Conservation (phyloP, 2,329 filamentous ascomycete species). For the Tolypocladium ophioglossoides region DNA sequence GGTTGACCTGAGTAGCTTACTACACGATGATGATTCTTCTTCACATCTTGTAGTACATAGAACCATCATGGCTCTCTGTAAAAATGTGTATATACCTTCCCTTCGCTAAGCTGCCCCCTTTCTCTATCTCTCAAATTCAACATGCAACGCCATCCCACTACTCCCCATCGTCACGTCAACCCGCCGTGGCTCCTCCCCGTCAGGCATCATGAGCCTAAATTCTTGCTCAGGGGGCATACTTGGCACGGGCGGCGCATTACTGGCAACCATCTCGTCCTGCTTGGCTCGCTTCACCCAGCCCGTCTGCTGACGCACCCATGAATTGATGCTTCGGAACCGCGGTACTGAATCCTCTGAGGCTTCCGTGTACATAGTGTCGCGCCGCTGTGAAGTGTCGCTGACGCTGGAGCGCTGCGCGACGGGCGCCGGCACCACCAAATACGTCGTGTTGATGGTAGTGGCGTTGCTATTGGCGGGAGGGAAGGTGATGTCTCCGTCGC, state of each 20-base stretch:
- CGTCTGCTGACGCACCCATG: slow-evolving; percentile 57
- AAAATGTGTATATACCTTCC: neutral
- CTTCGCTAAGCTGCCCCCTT: neutral
- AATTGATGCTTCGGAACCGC: slow-evolving; percentile 46
- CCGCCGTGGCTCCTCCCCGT: slow-evolving; percentile 34
- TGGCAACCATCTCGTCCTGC: slow-evolving; percentile 17
- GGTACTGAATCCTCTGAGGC: slow-evolving; percentile 43
- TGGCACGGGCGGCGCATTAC: slow-evolving; percentile 28
- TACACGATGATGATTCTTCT: neutral
- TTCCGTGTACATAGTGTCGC: slow-evolving; percentile 43
- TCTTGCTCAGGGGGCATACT: slow-evolving; percentile 32
- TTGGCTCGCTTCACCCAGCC: slow-evolving; percentile 39
- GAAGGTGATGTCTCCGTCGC: slow-evolving; percentile 48
- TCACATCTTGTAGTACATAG: neutral
- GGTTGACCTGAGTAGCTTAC: neutral
- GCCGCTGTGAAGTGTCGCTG: slow-evolving; percentile 6
- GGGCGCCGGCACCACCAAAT: slow-evolving; percentile 1
- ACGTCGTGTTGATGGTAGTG: slow-evolving; percentile 5
- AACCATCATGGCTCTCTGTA: neutral
- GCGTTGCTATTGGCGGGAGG: slow-evolving; percentile 15
- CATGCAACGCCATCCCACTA: neutral
- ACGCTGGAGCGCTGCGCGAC: slow-evolving; percentile 4
- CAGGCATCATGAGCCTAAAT: slow-evolving; percentile 40
- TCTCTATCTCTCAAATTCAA: neutral
- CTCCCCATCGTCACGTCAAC: slow-evolving; percentile 13